phyloP scores from a whole-genome alignment of 2,329 filamentous ascomycete species.

The Amesomyces nigricolor region DNA sequence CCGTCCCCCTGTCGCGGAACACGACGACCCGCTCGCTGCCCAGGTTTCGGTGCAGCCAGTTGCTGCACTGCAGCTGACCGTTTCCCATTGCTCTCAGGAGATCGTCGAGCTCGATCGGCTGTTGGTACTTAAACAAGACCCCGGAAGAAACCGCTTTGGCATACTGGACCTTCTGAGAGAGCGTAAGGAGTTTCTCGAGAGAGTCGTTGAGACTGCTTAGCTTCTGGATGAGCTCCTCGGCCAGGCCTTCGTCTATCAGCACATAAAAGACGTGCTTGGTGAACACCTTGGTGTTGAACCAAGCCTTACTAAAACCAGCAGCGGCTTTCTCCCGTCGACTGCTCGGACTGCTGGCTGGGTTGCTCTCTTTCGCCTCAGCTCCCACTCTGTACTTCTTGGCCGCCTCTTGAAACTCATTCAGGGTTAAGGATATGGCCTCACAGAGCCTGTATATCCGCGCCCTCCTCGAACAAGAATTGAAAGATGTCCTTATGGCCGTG shows the following conservation, averaged over 20 bases:
- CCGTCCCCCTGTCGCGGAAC: neutral
- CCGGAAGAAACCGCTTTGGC: neutral
- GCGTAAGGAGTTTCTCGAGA: neutral
- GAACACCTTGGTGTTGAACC: neutral
- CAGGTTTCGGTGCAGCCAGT: conserved; percentile 1
- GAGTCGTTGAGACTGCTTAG: neutral
- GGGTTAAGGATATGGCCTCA: neutral
- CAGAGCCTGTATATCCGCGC: too few relatives aligned
- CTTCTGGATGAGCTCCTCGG: neutral
- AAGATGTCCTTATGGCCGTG: too few relatives aligned
- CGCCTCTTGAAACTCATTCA: neutral
- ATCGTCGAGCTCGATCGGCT: neutral
- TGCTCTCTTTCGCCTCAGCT: neutral
- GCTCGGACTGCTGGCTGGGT: neutral
- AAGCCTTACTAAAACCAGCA: neutral
- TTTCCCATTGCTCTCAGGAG: neutral
- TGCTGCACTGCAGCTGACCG: neutral
- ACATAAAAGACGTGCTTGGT: neutral
- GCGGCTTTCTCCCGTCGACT: neutral
- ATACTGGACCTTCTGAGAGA: neutral
- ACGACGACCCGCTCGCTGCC: neutral
- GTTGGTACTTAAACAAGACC: neutral
- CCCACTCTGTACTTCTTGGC: neutral
- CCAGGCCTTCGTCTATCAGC: neutral
- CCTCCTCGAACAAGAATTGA: too few relatives aligned